Base-by-base conservation (phyloP, 192 early-diverging fungal species). In the Backusella westeae region DNA sequence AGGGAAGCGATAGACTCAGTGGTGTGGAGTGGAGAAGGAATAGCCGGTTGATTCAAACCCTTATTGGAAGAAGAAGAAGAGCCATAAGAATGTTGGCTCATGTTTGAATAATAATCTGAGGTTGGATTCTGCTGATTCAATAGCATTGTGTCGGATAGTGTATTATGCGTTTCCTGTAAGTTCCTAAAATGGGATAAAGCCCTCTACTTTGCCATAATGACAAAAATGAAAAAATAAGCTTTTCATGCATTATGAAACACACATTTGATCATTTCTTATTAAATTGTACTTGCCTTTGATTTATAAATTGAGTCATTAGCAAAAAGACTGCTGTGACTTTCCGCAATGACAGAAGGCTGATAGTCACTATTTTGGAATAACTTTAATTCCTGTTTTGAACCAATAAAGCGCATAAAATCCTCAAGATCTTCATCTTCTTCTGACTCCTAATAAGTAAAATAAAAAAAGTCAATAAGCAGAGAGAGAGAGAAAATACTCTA, bases 391-490 rank as follows among this genome's bases (percentile, higher is more conserved):
- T 88, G 85, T 23, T 86, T 85, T 17, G 82, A 67, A 38, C 90
- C 86, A 7, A 92, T 77, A 82, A 92, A 84, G 52, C 82, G 83
- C 38, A 92, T 86, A 86, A 93, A 93, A 17, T 87, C 90, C 38
- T 83, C 87, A 15, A 93, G 85, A 68, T 89, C 89, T 26, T 85
- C 87, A 19, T 85, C 83, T 10, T 67, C 52, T 34, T 41, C 38
- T 7, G 41, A 46, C 23, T 68, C 67, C 35, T 38, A 36, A 10
- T 7, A 36, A 3, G 35, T 34, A 21, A 68, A 12, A 32, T 29
- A 63, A 63, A 10, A 63, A 23, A 23, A 39, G 21, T 59, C 21
- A 26, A 59, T 59, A 32, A 32, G 1, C 32, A 32, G 32, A 32
- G 32, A 32, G 32, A 32, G 32, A 2, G 29, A 29, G 29, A 1